Evolutionary conservation across 2,329 filamentous ascomycete species (phyloP), one percentile per base, ranked within the genome.

Genomic region (Pseudogymnoascus sp.): DNA sequence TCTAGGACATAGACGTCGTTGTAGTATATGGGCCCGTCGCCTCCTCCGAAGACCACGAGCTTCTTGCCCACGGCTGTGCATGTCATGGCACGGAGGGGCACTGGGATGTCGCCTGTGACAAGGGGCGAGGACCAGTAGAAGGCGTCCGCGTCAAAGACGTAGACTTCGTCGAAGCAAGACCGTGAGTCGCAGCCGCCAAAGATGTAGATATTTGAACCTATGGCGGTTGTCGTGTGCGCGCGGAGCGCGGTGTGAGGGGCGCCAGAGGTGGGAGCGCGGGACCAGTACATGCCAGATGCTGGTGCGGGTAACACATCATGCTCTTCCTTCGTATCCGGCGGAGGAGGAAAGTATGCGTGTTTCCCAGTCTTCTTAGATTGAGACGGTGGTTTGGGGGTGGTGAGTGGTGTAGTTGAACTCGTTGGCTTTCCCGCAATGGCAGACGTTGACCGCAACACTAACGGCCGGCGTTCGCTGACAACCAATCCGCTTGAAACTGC

Each of bases 251-350:
- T 82, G 70, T 86, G 85, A 40, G 84, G 77, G 26, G 80, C 77
- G 26, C 86, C 86, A 2, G 86, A 88, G n/a, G 83, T 79, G 6
- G 82, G 83, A 8, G 86, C 86, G 37, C 79, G 81, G 62, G 85
- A 87, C 86, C 86, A 89, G 76, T 89, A 89, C 86, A 89, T 89
- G 69, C 86, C 86, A 60, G 84, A 86, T 16, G 86, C 83, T 26
- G 86, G 86, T 14, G 86, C 85, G 2, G 81, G 78, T 8, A 81
- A 78, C 16, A 89, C 85, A 64, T 87, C 82, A 5, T 84, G 81
- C 1, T 83, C 83, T 26, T 80, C 81, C 54, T 76, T 77, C 10
- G 82, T 79, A 68, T 85, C 80, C 37, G 80, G 81, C 4, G 87
- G 77, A n/a, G 82, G 77, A 36, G 85, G 85, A 60, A 83, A 85